These are phyloP conservation scores for Apiospora aurea DNA, from an alignment of 2,329 filamentous ascomycete species.

Conservation along the genomic window DNA sequence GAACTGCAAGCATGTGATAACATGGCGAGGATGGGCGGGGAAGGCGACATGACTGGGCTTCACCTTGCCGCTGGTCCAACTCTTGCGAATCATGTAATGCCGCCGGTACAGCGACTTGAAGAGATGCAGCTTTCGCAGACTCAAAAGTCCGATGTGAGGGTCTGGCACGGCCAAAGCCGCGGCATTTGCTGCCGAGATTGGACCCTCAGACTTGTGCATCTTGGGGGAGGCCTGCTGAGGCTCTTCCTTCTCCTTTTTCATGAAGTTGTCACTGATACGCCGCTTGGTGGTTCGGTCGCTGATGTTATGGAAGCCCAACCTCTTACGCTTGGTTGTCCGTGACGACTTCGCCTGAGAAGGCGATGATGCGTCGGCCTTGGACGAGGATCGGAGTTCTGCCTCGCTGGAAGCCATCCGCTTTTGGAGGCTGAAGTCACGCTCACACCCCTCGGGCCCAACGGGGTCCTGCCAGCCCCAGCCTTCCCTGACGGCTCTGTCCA, in stretches of 20 bases:
- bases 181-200: slow-evolving; percentile 83
- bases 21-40: slow-evolving; percentile 92
- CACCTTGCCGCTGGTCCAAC: slow-evolving; percentile 87
- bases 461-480: slow-evolving; percentile 99
- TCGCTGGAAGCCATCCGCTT: slow-evolving; percentile 61
- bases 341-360: slow-evolving; percentile 43
- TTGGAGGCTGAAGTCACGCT: slow-evolving; percentile 77
- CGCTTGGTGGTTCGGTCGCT: slow-evolving; percentile 60
- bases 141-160: slow-evolving; percentile 79
- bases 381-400: slow-evolving; percentile 54
- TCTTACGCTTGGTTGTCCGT: slow-evolving; percentile 65
- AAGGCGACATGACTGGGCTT: slow-evolving; percentile 94
- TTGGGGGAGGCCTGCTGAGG: slow-evolving; percentile 53
- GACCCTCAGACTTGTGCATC: slow-evolving; percentile 75
- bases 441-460: slow-evolving; percentile 74
- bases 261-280: slow-evolving; percentile 54
- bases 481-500: slow-evolving; percentile 84
- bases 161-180: slow-evolving; percentile 85
- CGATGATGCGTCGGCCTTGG: slow-evolving; percentile 50
- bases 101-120: slow-evolving; percentile 97
- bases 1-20: slow-evolving; percentile 97
- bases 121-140: slow-evolving; percentile 83
- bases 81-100: slow-evolving; percentile 87
- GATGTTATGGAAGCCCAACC: slow-evolving; percentile 44
- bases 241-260: slow-evolving; percentile 31